Percentiles rank a stretch among this genome's conserved stretches.
Conservation (phyloP, 805 yeast genomes). For the Yarrowia yakushimensis region DNA sequence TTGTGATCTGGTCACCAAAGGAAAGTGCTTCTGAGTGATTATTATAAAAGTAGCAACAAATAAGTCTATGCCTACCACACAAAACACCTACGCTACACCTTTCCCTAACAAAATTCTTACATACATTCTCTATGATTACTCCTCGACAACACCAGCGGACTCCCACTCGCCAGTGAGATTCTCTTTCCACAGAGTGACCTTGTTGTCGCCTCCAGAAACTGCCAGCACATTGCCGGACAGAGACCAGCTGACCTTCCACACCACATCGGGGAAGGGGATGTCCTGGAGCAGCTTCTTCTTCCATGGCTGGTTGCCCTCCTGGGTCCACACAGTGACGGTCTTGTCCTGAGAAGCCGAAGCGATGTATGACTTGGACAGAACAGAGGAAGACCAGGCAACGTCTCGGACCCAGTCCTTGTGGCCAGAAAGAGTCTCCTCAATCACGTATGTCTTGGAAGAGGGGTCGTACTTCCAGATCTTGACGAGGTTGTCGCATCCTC, state of each 20-base stretch:
- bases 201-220: slow-evolving; percentile 92
- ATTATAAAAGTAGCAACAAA: no score
- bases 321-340: slow-evolving; percentile 93
- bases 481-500: slow-evolving; percentile 92
- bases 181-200: slow-evolving; percentile 95
- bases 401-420: slow-evolving; percentile 99
- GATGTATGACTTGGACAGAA: slow-evolving; percentile 78
- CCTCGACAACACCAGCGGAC: slow-evolving; percentile 93
- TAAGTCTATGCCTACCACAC: no score
- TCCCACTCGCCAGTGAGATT: slow-evolving; percentile 93
- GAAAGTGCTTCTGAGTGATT: no score
- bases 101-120: neutral
- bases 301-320: slow-evolving; percentile 70
- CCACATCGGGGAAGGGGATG: slow-evolving; percentile 91
- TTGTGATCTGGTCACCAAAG: neutral
- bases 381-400: slow-evolving; percentile 96
- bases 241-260: slow-evolving; percentile 99
- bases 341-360: slow-evolving; percentile 97
- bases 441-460: slow-evolving; percentile 54
- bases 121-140: slow-evolving; percentile 35
- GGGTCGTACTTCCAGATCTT: slow-evolving; percentile 79
- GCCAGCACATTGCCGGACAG: slow-evolving; percentile 93
- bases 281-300: slow-evolving; percentile 67
- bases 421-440: slow-evolving; percentile 78
- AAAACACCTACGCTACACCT: neutral